Base-by-base conservation (phyloP, 31 red algal genomes). In the Bonnemaisonia californica region DNA sequence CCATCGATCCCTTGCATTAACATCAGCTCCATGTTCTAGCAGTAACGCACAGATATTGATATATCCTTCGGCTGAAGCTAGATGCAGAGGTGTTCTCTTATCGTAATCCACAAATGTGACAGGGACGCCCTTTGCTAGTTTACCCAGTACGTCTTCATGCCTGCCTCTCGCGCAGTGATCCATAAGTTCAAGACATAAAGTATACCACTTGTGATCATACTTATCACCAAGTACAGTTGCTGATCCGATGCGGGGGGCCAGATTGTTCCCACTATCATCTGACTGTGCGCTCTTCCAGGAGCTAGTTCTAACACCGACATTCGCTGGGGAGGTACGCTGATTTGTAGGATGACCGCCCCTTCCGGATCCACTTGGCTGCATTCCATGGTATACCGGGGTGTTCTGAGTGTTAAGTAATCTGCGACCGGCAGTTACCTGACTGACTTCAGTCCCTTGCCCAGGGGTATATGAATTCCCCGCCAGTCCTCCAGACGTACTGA, bases 41-140 rank as follows among this genome's bases (percentile, higher is more conserved):
- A 95, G 76, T 23, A 88, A 36, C 18, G 67, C 29, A 45, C 76
- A 89, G 41, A 88, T 60, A 12, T 34, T 39, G 22, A 54, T 31
- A 57, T 87, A 76, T 26, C 93, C 93, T 41, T 92, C 84, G 16
- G 93, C 77, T 3, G 88, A 33, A 1, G 93, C 88, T 21, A 95
- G n/a, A 41, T 95, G 93, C 40, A 95, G 64, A 16, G 93, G 78
- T 23, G 93, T 95, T 27, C 93, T 77, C 71, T 60, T 75, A 69
- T 95, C 93, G 36, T 98, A 98, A 64, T 98, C 96, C 0, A 83
- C 62, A 84, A 87, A 98, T 1, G 56, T 67, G 9, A 59, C 74
- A 8, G 90, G 74, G 9, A 56, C 89, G 18, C 82, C 96, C 66
- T 74, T 47, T 33, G 80, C 85, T 35, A 98, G 72, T 26, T 85